A percentile compares a stretch with the other conserved stretches of the same genome.
These are phyloP conservation scores for Carex kokanica DNA, from an alignment of 176 grass and related monocot species.

Conservation along the genomic window DNA sequence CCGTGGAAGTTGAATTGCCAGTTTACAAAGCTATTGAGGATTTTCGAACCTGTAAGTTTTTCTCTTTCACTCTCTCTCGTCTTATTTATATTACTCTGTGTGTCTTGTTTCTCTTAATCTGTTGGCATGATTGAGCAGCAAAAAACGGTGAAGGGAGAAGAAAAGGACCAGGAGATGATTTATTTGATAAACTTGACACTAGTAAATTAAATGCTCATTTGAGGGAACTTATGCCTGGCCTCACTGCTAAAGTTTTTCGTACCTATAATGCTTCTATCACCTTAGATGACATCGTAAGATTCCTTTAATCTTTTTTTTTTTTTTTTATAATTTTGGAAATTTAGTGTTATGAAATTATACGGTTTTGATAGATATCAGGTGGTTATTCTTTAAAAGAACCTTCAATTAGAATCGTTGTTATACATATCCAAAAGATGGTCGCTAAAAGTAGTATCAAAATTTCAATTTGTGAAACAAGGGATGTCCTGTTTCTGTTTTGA, in stretches of 20 bases:
- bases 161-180: conserved; percentile 37
- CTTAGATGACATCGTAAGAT: conserved; percentile 93
- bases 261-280: conserved; percentile 99
- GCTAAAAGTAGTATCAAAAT: background rate
- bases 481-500: background rate
- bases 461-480: background rate
- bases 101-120: conserved; percentile 19
- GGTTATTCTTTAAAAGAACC: background rate
- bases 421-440: background rate
- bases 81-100: background rate
- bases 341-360: background rate
- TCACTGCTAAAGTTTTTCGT: conserved; percentile 99
- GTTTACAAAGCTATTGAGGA: conserved; percentile 88
- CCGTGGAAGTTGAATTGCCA: conserved; percentile 75
- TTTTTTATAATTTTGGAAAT: conserved; percentile 12
- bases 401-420: background rate
- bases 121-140: conserved; percentile 41
- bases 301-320: conserved; percentile 20
- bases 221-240: conserved; percentile 95
- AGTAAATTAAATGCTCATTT: conserved; percentile 84
- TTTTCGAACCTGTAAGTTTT: conserved; percentile 54
- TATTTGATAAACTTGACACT: conserved; percentile 89
- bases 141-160: conserved; percentile 36
- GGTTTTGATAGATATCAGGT: background rate
- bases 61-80: background rate